Base-by-base conservation (phyloP, 1,139 yeast genomes). In the Saccharomyces hybrid region DNA sequence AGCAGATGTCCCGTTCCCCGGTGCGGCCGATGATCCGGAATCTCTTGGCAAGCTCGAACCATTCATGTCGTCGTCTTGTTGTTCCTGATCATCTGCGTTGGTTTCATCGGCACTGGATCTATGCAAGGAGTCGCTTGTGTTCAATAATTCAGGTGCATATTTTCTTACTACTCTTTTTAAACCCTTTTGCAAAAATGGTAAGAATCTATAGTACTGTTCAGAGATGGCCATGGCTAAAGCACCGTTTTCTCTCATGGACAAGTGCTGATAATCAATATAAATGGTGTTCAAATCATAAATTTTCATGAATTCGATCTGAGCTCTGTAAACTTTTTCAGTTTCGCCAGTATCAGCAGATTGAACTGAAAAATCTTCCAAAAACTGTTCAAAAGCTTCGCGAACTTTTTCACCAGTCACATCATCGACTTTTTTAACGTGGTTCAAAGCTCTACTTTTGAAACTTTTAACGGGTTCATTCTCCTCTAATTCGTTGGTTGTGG, bases 401-500 rank as follows among this genome's bases (percentile, higher is more conserved):
- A 93, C 97, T 63, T 89, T 88, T 68, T 91, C 97, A 58, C 97
- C 97, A 5, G 97, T 90, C 47, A 85, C 82, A 74, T 93, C 99
- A 23, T 82, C 82, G 31, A 93, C 97, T 69, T 87, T 88, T 41
- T 96, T 91, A 52, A 91, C 89, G 46, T 83, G 81, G 54, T 83
- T 78, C 57, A 83, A 75, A 60, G 81, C 64, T 54, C 69, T 62
- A 55, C 67, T 65, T 54, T 66, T 58, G 50, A 67, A 51, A 42
- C 67, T 68, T 50, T 61, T 65, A 56, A 66, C 59, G 5, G 70
- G 70, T 34, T 61, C 50, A 32, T 60, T 59, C 16, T 57, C 62
- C 31, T 49, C 63, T 13, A 54, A 56, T 30, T 62, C 66, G 13
- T 58, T 61, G 11, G 59, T 50, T 27, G 54, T 58, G 14, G 32